Conservation (phyloP, 2,329 filamentous ascomycete genomes). For the Aciculosporium take region DNA sequence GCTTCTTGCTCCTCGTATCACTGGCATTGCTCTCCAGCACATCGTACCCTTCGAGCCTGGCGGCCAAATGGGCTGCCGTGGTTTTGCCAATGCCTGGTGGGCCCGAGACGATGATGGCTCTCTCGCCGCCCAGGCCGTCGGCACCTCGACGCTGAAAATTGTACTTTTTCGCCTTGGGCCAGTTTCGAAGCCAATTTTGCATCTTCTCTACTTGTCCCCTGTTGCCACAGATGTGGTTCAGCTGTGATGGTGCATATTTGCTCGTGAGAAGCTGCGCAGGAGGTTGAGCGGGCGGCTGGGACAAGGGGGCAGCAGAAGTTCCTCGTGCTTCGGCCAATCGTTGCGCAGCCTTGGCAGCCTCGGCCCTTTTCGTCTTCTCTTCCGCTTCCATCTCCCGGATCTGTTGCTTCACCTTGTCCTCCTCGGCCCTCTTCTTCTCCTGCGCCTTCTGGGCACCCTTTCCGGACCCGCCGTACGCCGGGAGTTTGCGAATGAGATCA, state of each 20-base stretch:
- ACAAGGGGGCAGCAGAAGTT: conserved; percentile 9
- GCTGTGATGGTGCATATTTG: conserved; percentile 79
- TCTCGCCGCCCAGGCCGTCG: conserved; percentile 69
- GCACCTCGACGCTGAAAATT: conserved; percentile 71
- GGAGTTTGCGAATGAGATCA: conserved; percentile 64
- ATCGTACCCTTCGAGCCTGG: conserved; percentile 85
- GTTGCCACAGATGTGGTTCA: conserved; percentile 89
- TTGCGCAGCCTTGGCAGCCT: conserved; percentile 36
- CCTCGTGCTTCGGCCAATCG: conserved; percentile 20
- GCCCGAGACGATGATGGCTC: conserved; percentile 89
- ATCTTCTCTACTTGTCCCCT: conserved; percentile 82
- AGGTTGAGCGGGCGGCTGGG: conserved; percentile 28
- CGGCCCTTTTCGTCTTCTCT: conserved; percentile 47
- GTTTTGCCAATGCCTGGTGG: conserved; percentile 97
- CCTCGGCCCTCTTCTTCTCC: conserved; percentile 73
- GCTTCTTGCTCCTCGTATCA: conserved; percentile 87
- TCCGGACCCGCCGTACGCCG: conserved; percentile 73
- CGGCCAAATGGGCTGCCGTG: conserved; percentile 86
- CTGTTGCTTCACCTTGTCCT: conserved; percentile 66
- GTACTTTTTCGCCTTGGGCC: conserved; percentile 63
- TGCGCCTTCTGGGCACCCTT: conserved; percentile 76
- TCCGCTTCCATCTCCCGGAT: conserved; percentile 76
- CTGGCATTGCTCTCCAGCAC: conserved; percentile 92
- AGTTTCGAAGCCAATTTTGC: conserved; percentile 72
- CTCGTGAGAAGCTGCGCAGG: conserved; percentile 74